Base-by-base conservation (phyloP, 2,329 filamentous ascomycete genomes). In the Talaromyces piceae region DNA sequence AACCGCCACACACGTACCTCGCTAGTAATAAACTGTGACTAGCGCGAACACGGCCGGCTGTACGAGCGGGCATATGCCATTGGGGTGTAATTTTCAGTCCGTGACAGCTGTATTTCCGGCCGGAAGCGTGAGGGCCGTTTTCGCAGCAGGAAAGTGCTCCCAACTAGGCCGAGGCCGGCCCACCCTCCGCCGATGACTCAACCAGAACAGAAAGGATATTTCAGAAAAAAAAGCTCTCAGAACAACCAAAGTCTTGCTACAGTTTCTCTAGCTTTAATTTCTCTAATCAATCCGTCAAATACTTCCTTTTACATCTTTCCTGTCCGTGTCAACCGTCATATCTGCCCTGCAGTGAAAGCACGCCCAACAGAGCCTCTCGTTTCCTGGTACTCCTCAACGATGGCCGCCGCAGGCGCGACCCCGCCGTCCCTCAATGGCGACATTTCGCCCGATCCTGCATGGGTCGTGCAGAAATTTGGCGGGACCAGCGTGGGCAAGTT, bases 401-500 rank as follows among this genome's bases (percentile, higher is more conserved):
- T 56, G 52, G 48, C 57, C 53, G 51, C 54, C 48, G 49, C 53
- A 52, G 44, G 50, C 28, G 28, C 3, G 28, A 37, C 52, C 31
- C 48, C 52, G 44, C 54, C 52, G 23, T 43, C 45, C 13, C 20
- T 13, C 37, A 53, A 55, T 46, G 53, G 51, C 54, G 43, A 54
- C 54, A 33, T 23, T 23, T 39, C 47, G 16, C 9, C 45, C 56
- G 57, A 59, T 47, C 63, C 64, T 56, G 73, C 75, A 57, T 95
- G 90, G 91, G 78, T 95, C 26, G 87, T 96, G 47, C 90, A 95
- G 69, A 96, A 96, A 71, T 95, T 95, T 69, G 91, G 91, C 56
- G 91, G 91, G 47, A 98, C 91, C 48, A 95, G 88, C 65, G 87
- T 97, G 47, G 93, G 91, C 61, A 97, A 97, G 73, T 95, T 95